A percentile compares a stretch with the other conserved stretches of the same genome.
Conservation (phyloP, 352 stramenopile genomes). For the Stramenopiles sp. region DNA sequence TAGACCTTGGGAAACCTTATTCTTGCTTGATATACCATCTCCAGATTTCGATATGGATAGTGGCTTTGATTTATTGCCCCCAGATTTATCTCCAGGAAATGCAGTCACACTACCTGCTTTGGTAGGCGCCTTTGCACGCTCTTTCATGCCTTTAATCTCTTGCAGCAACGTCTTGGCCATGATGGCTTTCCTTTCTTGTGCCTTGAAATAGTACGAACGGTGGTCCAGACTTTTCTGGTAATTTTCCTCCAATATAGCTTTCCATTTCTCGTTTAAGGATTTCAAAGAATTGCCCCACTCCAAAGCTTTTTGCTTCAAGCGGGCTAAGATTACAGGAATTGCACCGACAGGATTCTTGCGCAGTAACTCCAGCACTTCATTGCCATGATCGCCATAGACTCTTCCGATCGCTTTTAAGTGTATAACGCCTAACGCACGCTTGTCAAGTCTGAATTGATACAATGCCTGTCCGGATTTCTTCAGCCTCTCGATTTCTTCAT, state of each 20-base stretch:
- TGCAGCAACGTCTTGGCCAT: slow-evolving; percentile 73
- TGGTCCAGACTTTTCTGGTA: slow-evolving; percentile 98
- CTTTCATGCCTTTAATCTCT: not conserved
- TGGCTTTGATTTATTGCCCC: slow-evolving; percentile 9
- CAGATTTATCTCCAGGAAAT: not conserved
- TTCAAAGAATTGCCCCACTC: slow-evolving; percentile 80
- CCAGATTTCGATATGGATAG: no score
- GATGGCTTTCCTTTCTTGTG: slow-evolving; percentile 90
- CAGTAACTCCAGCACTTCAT: slow-evolving; percentile 75
- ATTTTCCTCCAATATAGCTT: slow-evolving; percentile 88
- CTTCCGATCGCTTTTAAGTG: slow-evolving; percentile 92
- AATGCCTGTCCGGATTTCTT: slow-evolving; percentile 20
- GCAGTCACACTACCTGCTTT: slow-evolving; percentile 14
- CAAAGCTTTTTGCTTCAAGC: slow-evolving; percentile 91
- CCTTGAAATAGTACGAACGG: slow-evolving; percentile 94
- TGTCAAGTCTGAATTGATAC: slow-evolving; percentile 54
- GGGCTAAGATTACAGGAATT: slow-evolving; percentile 90
- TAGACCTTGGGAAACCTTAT: not conserved
- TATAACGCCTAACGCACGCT: slow-evolving; percentile 74
- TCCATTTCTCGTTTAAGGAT: slow-evolving; percentile 88
- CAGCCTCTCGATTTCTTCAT: slow-evolving; percentile 71
- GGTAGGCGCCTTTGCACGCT: not conserved
- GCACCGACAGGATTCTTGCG: slow-evolving; percentile 82
- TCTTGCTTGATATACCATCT: no score
- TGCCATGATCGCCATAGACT: slow-evolving; percentile 85